These are phyloP conservation scores for Suhomyces wounanorum DNA, from an alignment of 1,139 yeast species.

Conservation along the genomic window DNA sequence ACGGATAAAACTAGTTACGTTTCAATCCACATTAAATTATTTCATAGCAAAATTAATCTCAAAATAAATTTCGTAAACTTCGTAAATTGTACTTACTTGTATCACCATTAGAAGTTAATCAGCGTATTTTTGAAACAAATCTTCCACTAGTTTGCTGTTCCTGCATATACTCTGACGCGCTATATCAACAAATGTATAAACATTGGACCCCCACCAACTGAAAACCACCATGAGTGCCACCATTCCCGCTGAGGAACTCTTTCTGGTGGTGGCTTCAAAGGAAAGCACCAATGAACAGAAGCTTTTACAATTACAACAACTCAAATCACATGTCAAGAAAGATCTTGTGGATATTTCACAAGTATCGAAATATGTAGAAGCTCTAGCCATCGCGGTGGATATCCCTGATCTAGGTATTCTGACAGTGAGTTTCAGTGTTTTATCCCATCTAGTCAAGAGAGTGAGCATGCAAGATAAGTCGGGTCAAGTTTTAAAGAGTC, in stretches of 20 bases:
- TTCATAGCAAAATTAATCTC: background rate
- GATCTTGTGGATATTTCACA: constrained; percentile 58
- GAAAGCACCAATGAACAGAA: constrained; percentile 27
- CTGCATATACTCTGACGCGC: background rate
- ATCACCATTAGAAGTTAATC: too few species aligned
- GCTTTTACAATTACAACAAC: constrained; percentile 44
- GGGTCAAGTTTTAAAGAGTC: constrained; percentile 46
- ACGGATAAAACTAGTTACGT: background rate
- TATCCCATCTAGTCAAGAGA: constrained; percentile 76
- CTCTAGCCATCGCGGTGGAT: constrained; percentile 51
- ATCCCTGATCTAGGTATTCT: constrained; percentile 45
- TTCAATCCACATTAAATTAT: background rate
- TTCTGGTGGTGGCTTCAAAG: constrained; percentile 25
- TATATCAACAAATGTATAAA: constrained; percentile 3
- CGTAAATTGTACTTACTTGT: background rate
- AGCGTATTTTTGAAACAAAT: background rate
- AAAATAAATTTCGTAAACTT: background rate
- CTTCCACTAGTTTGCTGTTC: background rate
- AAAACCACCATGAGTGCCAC: constrained; percentile 11
- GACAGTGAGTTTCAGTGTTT: constrained; percentile 59
- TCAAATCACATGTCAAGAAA: constrained; percentile 71
- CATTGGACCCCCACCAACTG: background rate
- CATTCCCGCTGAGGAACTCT: constrained; percentile 28
- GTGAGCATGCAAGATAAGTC: constrained; percentile 69
- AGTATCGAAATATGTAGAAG: constrained; percentile 59